Percentiles rank a stretch among this genome's conserved stretches.
These are phyloP conservation scores for Hypoxylon sp. DNA, from an alignment of 2,329 filamentous ascomycete genomes.

Conservation along the genomic window DNA sequence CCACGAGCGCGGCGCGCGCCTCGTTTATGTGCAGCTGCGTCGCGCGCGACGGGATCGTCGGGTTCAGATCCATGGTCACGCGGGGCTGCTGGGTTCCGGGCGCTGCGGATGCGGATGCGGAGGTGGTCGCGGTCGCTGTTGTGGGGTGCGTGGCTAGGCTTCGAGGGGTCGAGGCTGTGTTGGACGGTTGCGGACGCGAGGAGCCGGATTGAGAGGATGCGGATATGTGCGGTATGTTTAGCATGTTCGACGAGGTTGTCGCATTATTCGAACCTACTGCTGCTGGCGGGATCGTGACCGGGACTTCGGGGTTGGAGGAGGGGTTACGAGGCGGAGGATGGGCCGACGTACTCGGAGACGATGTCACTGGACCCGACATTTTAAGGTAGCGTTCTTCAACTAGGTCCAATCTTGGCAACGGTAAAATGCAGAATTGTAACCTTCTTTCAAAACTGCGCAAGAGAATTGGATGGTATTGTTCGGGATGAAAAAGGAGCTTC, in stretches of 20 bases:
- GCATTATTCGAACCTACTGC: conserved; percentile 16
- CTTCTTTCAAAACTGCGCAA: conserved; percentile 11
- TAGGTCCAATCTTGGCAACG: conserved; percentile 16
- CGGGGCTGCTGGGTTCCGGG: conserved; percentile 16
- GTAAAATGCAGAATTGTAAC: conserved; percentile 23
- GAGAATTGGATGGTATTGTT: conserved; percentile 31
- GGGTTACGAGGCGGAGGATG: conserved; percentile 16
- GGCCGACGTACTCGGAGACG: conserved; percentile 17
- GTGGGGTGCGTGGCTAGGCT: too few species aligned
- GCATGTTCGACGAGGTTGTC: conserved; percentile 14
- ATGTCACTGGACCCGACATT: conserved; percentile 30
- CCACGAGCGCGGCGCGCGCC: conserved; percentile 67
- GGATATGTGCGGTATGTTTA: conserved; percentile 16
- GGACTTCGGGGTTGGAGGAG: conserved; percentile 19
- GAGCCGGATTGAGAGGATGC: conserved; percentile 23
- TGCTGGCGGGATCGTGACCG: conserved; percentile 12
- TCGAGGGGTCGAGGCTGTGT: conserved; percentile 28
- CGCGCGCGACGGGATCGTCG: conserved; percentile 41
- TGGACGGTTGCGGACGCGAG: conserved; percentile 20
- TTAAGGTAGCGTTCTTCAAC: conserved; percentile 4
- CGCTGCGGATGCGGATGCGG: conserved; percentile 20
- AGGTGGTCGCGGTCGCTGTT: conserved; percentile 28
- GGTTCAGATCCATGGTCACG: conserved; percentile 21
- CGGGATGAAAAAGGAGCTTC: conserved; percentile 34
- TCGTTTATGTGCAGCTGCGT: conserved; percentile 61